A percentile compares a stretch with the other conserved stretches of the same genome.
phyloP scores from a whole-genome alignment of 768 basidiomycete species.

The Leucocoprinus sp. region DNA sequence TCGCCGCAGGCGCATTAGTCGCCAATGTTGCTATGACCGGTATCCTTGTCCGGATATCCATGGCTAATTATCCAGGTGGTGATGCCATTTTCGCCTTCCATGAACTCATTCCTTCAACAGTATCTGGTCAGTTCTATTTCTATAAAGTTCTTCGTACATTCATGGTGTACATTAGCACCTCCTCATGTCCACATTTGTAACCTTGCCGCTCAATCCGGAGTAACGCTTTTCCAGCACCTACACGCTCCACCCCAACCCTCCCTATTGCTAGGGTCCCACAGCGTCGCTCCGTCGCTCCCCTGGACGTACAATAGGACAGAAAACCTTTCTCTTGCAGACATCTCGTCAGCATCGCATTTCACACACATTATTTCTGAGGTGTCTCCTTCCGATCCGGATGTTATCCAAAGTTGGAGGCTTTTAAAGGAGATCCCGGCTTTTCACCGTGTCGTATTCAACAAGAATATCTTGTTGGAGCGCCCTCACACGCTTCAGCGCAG shows the following conservation, averaged over 20 bases:
- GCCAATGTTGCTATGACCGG: conserved; percentile 47
- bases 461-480: neutral
- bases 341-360: conserved; percentile 31
- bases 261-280: conserved; percentile 8
- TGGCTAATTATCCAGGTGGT: conserved; percentile 86
- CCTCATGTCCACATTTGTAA: conserved; percentile 73
- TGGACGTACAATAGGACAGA: conserved; percentile 89
- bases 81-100: conserved; percentile 61
- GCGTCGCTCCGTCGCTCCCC: conserved; percentile 11
- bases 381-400: conserved; percentile 18
- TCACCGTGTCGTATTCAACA: conserved; percentile 14
- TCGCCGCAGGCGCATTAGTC: conserved; percentile 37
- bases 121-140: conserved; percentile 12
- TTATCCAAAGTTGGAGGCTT: conserved; percentile 30
- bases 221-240: conserved; percentile 77
- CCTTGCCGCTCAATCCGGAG: conserved; percentile 83
- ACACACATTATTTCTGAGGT: conserved; percentile 61
- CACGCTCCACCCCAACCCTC: conserved; percentile 46
- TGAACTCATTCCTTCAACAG: conserved; percentile 27
- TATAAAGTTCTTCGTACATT: neutral
- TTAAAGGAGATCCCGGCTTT: conserved; percentile 40
- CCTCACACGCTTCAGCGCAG: conserved; percentile 1
- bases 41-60: conserved; percentile 50
- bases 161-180: conserved; percentile 5
- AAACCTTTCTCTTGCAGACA: conserved; percentile 32